Evolutionary conservation across 345 rosid genomes (phyloP).

Genomic region (Hevea brasiliensis): DNA sequence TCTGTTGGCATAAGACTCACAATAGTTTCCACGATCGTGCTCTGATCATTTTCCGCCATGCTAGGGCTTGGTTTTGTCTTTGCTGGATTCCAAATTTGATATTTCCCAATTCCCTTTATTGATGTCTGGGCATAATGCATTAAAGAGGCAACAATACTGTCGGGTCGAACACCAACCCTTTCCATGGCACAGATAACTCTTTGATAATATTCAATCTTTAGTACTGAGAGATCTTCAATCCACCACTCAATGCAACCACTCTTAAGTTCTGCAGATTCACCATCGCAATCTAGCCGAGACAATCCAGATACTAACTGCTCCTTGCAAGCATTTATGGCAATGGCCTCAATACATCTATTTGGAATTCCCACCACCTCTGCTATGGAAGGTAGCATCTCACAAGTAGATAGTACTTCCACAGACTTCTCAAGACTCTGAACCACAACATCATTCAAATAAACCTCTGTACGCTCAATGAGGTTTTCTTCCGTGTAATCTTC

Average conservation of each 20-base stretch:
- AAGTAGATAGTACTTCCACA: constrained; percentile 57
- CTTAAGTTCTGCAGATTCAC: constrained; percentile 57
- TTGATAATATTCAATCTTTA: constrained; percentile 56
- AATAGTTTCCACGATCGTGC: constrained; percentile 58
- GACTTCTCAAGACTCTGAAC: constrained; percentile 64
- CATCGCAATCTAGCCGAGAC: constrained; percentile 46
- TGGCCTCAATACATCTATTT: constrained; percentile 64
- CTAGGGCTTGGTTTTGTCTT: constrained; percentile 37
- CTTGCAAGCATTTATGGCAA: constrained; percentile 68
- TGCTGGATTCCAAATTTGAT: constrained; percentile 51
- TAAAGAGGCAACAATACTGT: constrained; percentile 59
- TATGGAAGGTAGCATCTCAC: constrained; percentile 44
- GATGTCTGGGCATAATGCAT: constrained; percentile 77
- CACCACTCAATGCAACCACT: constrained; percentile 65
- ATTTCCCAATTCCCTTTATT: constrained; percentile 56
- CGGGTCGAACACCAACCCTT: constrained; percentile 51
- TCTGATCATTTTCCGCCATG: constrained; percentile 47
- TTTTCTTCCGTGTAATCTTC: constrained; percentile 76
- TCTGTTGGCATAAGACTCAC: constrained; percentile 60
- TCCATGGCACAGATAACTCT: constrained; percentile 62
- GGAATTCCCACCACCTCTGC: constrained; percentile 59
- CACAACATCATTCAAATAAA: constrained; percentile 54
- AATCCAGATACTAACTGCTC: constrained; percentile 71
- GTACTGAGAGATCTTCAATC: constrained; percentile 69
- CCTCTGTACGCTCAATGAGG: constrained; percentile 57